Conservation (phyloP, 169 alveolate genomes). For the Toxoplasma gondii region DNA sequence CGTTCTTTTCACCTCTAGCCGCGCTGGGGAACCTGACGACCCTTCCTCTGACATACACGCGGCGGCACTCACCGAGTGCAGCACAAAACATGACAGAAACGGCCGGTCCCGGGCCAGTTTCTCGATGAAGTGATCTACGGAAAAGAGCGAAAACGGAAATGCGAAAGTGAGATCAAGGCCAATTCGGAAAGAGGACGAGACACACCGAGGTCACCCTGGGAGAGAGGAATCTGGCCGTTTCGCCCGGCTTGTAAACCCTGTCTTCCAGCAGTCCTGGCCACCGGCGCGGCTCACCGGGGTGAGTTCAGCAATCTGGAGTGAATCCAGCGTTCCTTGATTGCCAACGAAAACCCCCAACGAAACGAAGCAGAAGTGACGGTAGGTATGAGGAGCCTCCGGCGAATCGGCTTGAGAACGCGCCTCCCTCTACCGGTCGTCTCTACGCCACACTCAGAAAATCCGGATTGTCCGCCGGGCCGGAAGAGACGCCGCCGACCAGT, state of each 20-base stretch:
- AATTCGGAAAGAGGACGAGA: background rate
- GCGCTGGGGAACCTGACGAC: background rate
- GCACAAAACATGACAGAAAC: background rate
- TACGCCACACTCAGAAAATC: too few relatives aligned
- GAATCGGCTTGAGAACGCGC: too few relatives aligned
- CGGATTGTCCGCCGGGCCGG: background rate
- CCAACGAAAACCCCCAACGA: background rate
- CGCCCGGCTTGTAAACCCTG: background rate
- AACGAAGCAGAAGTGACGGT: background rate
- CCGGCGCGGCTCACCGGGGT: background rate
- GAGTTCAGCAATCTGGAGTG: background rate
- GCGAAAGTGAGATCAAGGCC: background rate
- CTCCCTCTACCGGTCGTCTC: too few relatives aligned
- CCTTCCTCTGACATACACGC: background rate
- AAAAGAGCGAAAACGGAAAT: background rate
- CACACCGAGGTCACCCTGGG: background rate
- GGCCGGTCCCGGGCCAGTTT: background rate
- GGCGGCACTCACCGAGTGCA: background rate
- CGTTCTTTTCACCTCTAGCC: too few relatives aligned
- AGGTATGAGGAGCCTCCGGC: background rate
- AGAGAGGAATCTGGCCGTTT: background rate
- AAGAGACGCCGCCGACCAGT: constrained; percentile 7
- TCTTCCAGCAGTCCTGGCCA: background rate
- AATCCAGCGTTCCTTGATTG: background rate
- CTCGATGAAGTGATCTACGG: background rate